Evolutionary conservation across 139 green algal genomes (phyloP).

Genomic region (Chlamydomonas sp.): DNA sequence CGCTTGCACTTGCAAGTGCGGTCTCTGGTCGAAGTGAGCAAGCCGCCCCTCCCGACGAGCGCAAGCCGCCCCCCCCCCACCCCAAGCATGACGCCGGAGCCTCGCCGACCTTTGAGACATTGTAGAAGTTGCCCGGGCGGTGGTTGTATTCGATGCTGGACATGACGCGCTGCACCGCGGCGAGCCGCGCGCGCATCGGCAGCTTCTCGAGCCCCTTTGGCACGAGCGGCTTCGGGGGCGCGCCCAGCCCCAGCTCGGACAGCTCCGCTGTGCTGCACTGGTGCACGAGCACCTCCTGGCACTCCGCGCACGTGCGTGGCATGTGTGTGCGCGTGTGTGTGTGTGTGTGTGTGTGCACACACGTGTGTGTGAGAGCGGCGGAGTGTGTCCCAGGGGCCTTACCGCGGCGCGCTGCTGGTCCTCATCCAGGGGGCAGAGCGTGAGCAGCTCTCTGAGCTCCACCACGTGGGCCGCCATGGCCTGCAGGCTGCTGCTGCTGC

Average conservation of each 20-base stretch:
- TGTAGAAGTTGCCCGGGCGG: constrained; percentile 40
- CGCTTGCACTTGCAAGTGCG: no score
- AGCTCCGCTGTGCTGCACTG: constrained; percentile 34
- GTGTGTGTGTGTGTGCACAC: constrained; percentile 7
- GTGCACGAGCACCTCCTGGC: constrained; percentile 25
- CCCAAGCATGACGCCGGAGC: no score
- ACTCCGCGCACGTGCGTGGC: no score
- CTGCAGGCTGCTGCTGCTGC: no score
- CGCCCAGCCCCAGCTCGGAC: constrained; percentile 28
- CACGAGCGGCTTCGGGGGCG: constrained; percentile 26
- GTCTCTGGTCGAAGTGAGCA: no score
- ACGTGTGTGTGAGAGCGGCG: constrained; percentile 22
- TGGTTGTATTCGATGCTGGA: constrained; percentile 56
- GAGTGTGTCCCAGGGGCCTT: not conserved
- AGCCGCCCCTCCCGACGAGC: no score
- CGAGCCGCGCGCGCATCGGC: not conserved
- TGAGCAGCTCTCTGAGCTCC: not conserved
- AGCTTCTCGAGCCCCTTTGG: constrained; percentile 20
- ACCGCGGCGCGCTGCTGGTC: constrained; percentile 1
- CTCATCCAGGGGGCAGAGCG: not conserved
- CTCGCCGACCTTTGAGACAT: no score
- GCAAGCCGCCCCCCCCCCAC: no score
- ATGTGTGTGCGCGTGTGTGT: no score
- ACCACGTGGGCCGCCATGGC: no score
- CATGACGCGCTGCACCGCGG: constrained; percentile 36